phyloP scores from a whole-genome alignment of 441 rosid species.

The Mallotus japonicus region DNA sequence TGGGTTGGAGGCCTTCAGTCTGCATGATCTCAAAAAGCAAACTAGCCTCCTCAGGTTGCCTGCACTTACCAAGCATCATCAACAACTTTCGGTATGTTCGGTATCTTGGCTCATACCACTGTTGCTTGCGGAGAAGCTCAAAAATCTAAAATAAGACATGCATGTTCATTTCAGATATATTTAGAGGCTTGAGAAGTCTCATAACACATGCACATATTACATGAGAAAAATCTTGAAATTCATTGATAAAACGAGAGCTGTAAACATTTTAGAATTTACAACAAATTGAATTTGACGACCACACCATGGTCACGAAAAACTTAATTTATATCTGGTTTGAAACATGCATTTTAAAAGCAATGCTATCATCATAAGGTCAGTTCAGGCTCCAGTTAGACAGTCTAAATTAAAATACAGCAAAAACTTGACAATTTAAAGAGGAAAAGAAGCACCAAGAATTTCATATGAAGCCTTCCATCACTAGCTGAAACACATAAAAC shows the following conservation, averaged over 20 bases:
- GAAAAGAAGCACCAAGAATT: not conserved
- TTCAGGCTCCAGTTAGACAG: conserved; percentile 1
- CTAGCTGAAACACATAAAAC: too few species aligned
- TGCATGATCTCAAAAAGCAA: conserved; percentile 66
- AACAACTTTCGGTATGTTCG: conserved; percentile 58
- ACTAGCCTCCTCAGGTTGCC: conserved; percentile 62
- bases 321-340: not conserved
- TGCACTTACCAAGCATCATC: conserved; percentile 78
- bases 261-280: not conserved
- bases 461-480: not conserved
- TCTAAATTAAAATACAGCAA: not conserved
- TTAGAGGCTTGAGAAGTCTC: not conserved
- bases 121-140: conserved; percentile 69
- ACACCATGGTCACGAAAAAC: not conserved
- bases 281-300: not conserved
- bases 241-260: not conserved
- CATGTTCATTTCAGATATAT: not conserved
- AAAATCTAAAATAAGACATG: conserved; percentile 45
- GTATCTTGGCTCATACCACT: conserved; percentile 76
- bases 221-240: not conserved
- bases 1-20: conserved; percentile 67
- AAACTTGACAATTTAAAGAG: not conserved
- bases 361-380: not conserved
- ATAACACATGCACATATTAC: not conserved
- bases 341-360: not conserved